These are phyloP conservation scores for Glycyrrhiza uralensis DNA, from an alignment of 306 rosid species.

Conservation along the genomic window DNA sequence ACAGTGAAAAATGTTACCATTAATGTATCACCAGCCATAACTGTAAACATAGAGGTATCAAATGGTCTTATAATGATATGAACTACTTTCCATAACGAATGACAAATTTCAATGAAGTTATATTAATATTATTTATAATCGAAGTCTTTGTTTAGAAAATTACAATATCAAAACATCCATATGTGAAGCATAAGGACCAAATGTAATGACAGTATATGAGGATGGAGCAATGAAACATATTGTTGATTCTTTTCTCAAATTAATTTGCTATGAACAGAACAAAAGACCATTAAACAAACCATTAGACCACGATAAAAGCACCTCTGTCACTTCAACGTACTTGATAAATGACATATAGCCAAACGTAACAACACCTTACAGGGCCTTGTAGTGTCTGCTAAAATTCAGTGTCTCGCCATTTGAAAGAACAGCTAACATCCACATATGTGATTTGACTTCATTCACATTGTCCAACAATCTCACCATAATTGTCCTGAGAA, in stretches of 20 bases:
- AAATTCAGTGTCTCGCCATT: conserved; percentile 79
- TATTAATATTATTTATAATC: neutral
- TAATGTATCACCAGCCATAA: no score
- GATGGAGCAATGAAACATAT: conserved; percentile 62
- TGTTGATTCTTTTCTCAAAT: conserved; percentile 70
- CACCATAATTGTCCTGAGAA: no score
- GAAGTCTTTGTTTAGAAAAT: conserved; percentile 18
- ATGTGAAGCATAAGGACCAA: conserved; percentile 90
- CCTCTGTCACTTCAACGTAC: neutral
- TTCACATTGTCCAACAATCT: no score
- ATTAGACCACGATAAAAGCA: neutral
- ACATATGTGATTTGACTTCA: conserved; percentile 95
- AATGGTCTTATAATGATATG: conserved; percentile 15
- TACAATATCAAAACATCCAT: conserved; percentile 71
- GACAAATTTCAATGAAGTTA: neutral
- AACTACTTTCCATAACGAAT: conserved; percentile 8
- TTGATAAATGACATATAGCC: conserved; percentile 14
- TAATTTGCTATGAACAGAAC: conserved; percentile 60
- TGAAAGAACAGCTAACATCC: conserved; percentile 91
- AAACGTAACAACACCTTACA: conserved; percentile 72
- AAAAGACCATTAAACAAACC: conserved; percentile 11
- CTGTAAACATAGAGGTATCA: no score
- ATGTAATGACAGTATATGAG: conserved; percentile 74
- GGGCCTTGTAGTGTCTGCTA: conserved; percentile 84
- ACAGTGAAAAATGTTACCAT: no score